These are phyloP conservation scores for Pseudogymnoascus sp. DNA, from an alignment of 2,329 filamentous ascomycete species.

Conservation along the genomic window DNA sequence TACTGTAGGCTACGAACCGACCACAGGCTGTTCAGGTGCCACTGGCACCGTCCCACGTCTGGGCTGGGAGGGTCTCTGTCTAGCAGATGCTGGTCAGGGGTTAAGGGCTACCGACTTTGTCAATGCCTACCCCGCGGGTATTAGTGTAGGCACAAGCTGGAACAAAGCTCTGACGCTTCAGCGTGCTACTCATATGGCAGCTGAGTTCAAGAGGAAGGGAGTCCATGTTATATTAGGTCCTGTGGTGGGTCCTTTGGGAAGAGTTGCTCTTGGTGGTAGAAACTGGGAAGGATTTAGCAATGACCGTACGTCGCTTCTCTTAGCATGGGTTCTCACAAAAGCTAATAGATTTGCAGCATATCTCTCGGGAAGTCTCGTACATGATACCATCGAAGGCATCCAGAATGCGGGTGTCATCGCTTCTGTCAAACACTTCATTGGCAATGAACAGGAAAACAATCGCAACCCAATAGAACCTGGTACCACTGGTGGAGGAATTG, in stretches of 20 bases:
- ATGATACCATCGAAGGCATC: conserved; percentile 66
- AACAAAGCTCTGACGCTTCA: conserved; percentile 76
- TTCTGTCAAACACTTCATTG: conserved; percentile 43
- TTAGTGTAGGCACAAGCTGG: conserved; percentile 86
- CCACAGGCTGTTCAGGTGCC: neutral
- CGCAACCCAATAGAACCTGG: conserved; percentile 21
- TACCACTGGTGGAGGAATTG: conserved; percentile 54
- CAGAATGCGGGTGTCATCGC: conserved; percentile 60
- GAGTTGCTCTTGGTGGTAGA: conserved; percentile 75
- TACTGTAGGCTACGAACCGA: conserved; percentile 88
- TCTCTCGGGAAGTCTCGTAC: conserved; percentile 70
- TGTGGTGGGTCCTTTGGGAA: conserved; percentile 72
- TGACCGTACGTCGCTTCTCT: conserved; percentile 41
- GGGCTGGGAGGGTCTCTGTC: conserved; percentile 70
- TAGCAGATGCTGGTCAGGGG: conserved; percentile 82
- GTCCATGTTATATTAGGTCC: conserved; percentile 75
- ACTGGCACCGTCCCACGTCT: conserved; percentile 56
- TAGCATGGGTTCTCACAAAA: neutral
- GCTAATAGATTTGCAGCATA: conserved; percentile 44
- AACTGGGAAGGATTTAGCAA: conserved; percentile 91
- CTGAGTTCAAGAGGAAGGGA: conserved; percentile 62
- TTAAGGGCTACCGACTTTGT: conserved; percentile 75
- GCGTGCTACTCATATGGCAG: conserved; percentile 66
- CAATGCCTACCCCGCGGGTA: conserved; percentile 77
- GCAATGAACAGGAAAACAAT: conserved; percentile 61